Evolutionary conservation across 2,329 filamentous ascomycete genomes (phyloP).

Genomic region (Camillea tinctor): DNA sequence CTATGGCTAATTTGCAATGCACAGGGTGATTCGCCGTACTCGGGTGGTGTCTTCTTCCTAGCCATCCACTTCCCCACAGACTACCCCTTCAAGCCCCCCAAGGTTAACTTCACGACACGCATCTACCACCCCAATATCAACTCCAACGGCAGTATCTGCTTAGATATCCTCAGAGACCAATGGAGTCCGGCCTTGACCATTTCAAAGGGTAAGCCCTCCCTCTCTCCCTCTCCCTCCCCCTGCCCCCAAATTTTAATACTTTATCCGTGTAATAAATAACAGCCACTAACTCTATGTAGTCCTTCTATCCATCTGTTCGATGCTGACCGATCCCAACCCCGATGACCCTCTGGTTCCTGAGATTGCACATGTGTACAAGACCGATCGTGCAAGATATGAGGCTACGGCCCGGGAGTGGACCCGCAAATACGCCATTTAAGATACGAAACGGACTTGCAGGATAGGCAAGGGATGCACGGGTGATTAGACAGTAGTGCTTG

Average conservation of each 20-base stretch:
- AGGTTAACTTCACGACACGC: constrained; percentile 99
- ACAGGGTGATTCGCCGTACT: constrained; percentile 93
- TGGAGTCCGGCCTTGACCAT: constrained; percentile 99
- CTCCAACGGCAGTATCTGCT: constrained; percentile 97
- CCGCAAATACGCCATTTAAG: constrained; percentile 93
- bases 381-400: constrained; percentile 92
- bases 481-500: constrained; percentile 18
- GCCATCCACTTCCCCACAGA: constrained; percentile 99
- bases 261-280: background rate
- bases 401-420: constrained; percentile 98
- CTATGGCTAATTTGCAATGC: constrained; percentile 29
- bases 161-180: constrained; percentile 97
- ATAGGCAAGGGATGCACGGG: background rate
- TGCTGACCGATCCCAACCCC: constrained; percentile 99
- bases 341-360: constrained; percentile 98
- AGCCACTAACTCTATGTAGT: constrained; percentile 52
- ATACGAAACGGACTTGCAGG: background rate
- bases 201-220: constrained; percentile 86
- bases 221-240: too few relatives aligned
- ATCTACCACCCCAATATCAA: constrained; percentile 99
- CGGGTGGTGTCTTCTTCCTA: constrained; percentile 97
- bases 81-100: constrained; percentile 99
- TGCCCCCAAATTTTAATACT: too few relatives aligned
- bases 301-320: constrained; percentile 97
- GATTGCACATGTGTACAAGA: constrained; percentile 99